Conservation (phyloP, 2,329 filamentous ascomycete species). For the Aspergillus fischeri region DNA sequence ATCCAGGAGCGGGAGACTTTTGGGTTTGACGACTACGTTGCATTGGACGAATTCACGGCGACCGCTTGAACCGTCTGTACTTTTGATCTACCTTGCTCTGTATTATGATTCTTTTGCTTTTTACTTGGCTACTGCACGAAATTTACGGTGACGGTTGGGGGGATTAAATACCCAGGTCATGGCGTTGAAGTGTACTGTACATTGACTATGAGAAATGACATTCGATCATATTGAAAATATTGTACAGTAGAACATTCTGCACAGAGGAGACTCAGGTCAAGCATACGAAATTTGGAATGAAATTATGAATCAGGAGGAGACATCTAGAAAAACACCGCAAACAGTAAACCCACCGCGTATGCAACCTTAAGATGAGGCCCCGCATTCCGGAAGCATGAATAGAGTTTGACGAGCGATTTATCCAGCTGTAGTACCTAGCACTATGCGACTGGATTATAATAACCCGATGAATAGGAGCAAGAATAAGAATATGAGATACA, state of each 20-base stretch:
- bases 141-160: background rate
- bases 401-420: background rate
- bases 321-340: background rate
- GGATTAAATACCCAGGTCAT: background rate
- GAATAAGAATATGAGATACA: too few species aligned
- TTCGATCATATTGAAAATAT: background rate
- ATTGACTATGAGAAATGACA: background rate
- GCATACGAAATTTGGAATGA: too few species aligned
- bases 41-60: conserved; percentile 29
- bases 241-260: background rate
- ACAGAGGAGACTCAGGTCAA: too few species aligned
- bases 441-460: too few species aligned
- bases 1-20: conserved; percentile 23
- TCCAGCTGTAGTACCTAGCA: too few species aligned
- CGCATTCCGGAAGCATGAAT: background rate
- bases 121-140: background rate
- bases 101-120: conserved; percentile 2
- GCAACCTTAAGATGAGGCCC: background rate
- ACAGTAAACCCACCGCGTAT: background rate
- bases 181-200: background rate
- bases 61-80: conserved; percentile 15
- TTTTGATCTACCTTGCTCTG: background rate
- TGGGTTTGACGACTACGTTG: conserved; percentile 30
- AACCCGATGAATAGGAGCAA: too few species aligned
- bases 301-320: too few species aligned